These are phyloP conservation scores for Quercus variabilis DNA, from an alignment of 306 rosid genomes.

Conservation along the genomic window DNA sequence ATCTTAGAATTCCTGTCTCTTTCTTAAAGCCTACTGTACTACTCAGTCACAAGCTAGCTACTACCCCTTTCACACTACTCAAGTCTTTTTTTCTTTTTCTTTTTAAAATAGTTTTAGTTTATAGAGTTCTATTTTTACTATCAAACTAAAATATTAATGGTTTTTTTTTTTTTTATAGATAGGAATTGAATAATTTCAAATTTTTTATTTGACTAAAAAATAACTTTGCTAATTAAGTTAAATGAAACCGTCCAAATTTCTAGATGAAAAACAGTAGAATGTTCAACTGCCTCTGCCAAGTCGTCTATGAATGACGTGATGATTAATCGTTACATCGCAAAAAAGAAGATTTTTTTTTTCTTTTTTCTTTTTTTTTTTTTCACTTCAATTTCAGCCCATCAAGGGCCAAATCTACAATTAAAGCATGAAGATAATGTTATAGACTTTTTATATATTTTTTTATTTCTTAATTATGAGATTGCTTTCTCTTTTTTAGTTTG, in stretches of 20 bases:
- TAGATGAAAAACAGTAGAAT: no score
- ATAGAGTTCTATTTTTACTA: no score
- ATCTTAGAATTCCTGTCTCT: not conserved
- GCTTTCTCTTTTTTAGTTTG: constrained; percentile 11
- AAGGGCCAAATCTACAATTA: constrained; percentile 1
- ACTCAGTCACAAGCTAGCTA: not conserved
- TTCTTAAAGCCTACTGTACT: no score
- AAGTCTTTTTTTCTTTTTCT: accelerated
- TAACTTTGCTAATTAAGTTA: no score
- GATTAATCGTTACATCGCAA: not conserved
- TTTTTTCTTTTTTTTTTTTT: not conserved
- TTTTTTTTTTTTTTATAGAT: no score
- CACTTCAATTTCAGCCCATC: constrained; percentile 12
- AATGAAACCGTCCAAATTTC: accelerated
- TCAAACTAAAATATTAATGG: no score
- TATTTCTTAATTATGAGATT: not conserved
- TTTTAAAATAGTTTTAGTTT: no score
- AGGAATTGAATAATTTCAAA: no score
- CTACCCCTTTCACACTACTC: no score
- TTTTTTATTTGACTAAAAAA: no score
- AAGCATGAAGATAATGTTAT: constrained; percentile 14
- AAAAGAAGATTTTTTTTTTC: not conserved
- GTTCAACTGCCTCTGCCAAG: not conserved
- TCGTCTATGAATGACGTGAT: not conserved
- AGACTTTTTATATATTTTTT: not conserved